These are phyloP conservation scores for Plasmodium sp. DNA, from an alignment of 169 alveolate genomes.

Conservation along the genomic window DNA sequence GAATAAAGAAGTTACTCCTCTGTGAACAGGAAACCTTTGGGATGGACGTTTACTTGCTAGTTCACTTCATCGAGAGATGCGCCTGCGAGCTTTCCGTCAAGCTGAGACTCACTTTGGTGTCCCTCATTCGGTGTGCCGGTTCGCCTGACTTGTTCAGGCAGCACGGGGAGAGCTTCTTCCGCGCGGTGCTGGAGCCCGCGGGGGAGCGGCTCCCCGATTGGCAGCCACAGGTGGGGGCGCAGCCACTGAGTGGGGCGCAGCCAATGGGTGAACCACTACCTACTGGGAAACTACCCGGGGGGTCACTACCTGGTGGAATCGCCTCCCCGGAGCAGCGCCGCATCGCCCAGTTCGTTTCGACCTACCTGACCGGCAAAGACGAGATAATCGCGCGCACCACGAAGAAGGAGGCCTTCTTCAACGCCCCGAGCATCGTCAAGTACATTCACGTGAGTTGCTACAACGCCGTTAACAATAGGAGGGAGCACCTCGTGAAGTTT, in stretches of 20 bases:
- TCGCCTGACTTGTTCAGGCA: conserved; percentile 26
- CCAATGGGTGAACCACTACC: neutral
- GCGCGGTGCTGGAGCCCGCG: neutral
- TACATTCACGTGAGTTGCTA: conserved; percentile 20
- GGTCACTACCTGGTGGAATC: neutral
- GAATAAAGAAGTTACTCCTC: conserved; percentile 17
- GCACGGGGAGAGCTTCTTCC: neutral
- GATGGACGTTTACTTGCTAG: conserved; percentile 26
- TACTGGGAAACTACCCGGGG: neutral
- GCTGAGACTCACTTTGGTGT: conserved; percentile 7
- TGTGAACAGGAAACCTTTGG: neutral
- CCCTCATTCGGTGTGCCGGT: conserved; percentile 6
- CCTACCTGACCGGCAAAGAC: neutral
- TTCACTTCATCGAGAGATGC: conserved; percentile 10
- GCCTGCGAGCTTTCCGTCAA: conserved; percentile 12
- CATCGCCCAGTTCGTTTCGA: neutral
- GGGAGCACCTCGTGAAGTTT: conserved; percentile 10
- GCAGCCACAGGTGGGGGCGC: neutral
- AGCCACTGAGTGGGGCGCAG: neutral
- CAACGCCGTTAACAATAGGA: conserved; percentile 17
- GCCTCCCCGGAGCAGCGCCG: neutral
- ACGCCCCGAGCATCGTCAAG: neutral
- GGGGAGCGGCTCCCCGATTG: neutral
- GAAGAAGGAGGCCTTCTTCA: conserved; percentile 1
- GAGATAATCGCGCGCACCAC: neutral